A percentile compares a stretch with the other conserved stretches of the same genome.
Conservation (phyloP, 208 protist genomes). For the Phytomonas francai region DNA sequence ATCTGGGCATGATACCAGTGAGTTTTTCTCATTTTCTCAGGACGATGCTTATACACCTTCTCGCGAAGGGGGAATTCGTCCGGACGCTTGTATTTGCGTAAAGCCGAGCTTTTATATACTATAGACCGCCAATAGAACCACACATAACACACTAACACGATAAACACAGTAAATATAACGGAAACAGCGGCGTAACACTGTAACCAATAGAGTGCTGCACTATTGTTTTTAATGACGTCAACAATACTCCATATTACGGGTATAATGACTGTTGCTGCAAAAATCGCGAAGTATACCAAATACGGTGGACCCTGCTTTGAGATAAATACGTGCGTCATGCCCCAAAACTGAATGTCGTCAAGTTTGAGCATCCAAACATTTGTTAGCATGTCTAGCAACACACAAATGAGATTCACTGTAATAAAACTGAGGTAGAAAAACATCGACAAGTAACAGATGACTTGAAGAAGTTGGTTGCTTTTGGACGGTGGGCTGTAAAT, state of each 20-base stretch:
- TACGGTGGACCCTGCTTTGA: conserved; percentile 62
- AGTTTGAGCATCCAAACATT: conserved; percentile 58
- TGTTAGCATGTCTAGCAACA: conserved; percentile 61
- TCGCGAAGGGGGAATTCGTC: conserved; percentile 69
- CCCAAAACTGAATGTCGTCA: conserved; percentile 63
- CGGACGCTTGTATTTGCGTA: conserved; percentile 24
- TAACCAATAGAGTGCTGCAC: conserved; percentile 60
- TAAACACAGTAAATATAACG: conserved; percentile 39
- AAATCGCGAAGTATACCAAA: conserved; percentile 59
- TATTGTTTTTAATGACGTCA: conserved; percentile 32
- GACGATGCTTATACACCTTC: conserved; percentile 33
- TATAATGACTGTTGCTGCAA: conserved; percentile 50
- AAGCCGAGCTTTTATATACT: conserved; percentile 44
- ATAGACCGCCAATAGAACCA: conserved; percentile 77
- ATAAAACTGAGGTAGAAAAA: conserved; percentile 81
- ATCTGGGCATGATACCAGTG: conserved; percentile 82
- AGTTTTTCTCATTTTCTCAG: conserved; percentile 43
- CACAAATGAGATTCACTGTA: conserved; percentile 46
- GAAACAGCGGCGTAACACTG: conserved; percentile 64
- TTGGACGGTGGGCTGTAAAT: conserved; percentile 39
- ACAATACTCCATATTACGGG: conserved; percentile 77
- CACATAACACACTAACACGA: conserved; percentile 65
- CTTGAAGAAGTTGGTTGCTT: conserved; percentile 26
- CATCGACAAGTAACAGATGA: conserved; percentile 58
- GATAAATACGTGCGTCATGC: conserved; percentile 46